Base-by-base conservation (phyloP, 352 stramenopile species). In the Albugo laibachii region DNA sequence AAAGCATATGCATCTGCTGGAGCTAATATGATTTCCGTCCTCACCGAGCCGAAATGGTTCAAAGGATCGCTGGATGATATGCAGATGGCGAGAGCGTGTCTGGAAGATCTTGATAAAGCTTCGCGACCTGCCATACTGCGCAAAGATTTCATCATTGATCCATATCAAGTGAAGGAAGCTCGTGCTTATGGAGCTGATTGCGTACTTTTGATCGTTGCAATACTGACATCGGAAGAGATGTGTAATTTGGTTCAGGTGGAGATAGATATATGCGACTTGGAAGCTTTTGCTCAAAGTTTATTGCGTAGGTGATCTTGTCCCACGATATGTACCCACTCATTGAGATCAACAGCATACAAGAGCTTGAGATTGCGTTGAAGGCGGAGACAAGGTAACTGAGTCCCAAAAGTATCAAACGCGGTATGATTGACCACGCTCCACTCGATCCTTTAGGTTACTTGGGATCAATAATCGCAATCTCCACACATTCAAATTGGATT, bases 401-500 rank as follows among this genome's bases (percentile, higher is more conserved):
- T 13, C 3, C 6, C 47, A 14, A 21, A 10, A 18, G 0, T 37
- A 10, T 20, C 36, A 20, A 1, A 1, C 19, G 41, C 14, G 14
- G 12, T 20, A 5, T 47, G 13, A 42, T 19, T 45, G 37, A 13
- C 21, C 20, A 43, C 11, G 14, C 31, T n/a, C 19, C 5, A 38
- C n/a, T 15, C 48, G 37, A 38, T 35, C 18, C 13, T 5, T 2
- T 41, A 77, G 66, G 20, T 80, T 98, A 5, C 96, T 99, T 59
- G 95, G 95, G 18, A 93, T 99, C 10, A 99, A 99, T 63, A 98
- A 98, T 76, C 85, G 95, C 37, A 95, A 99, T 61, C 64, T 99
- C 35, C 94, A 96, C 56, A 97, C 92, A 19, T 98, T 99, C 58
- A 91, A 98, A 65, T 75, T 99, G 47, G 93, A 99, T 60, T 70